phyloP scores from a whole-genome alignment of 2,329 filamentous ascomycete genomes.

The Pseudogymnoascus sp. region DNA sequence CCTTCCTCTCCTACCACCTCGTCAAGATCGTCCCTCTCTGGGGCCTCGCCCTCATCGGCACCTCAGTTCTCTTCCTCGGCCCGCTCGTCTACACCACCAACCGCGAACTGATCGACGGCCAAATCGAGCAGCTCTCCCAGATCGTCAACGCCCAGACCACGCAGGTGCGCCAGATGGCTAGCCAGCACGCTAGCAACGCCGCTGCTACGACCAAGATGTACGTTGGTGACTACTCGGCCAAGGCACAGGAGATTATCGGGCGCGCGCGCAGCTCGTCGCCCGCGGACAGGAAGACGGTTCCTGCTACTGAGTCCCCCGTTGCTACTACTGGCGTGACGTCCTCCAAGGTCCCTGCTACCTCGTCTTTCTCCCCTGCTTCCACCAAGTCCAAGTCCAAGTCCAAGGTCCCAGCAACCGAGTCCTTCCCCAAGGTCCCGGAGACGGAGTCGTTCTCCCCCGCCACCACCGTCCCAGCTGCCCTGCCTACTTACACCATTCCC shows the following conservation, averaged over 20 bases:
- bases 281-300: slow-evolving; percentile 13
- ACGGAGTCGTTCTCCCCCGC: neutral
- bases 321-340: neutral
- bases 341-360: neutral
- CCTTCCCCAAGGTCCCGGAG: neutral
- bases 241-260: slow-evolving; percentile 58
- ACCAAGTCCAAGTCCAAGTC: neutral
- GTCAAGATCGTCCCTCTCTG: slow-evolving; percentile 65
- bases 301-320: neutral
- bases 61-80: slow-evolving; percentile 52
- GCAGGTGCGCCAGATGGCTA: slow-evolving; percentile 54
- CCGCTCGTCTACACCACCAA: slow-evolving; percentile 61
- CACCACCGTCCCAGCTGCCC: neutral
- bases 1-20: slow-evolving; percentile 61
- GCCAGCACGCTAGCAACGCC: slow-evolving; percentile 57
- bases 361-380: neutral
- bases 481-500: neutral
- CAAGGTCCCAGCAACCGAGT: neutral
- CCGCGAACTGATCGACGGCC: slow-evolving; percentile 61
- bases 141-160: slow-evolving; percentile 55
- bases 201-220: slow-evolving; percentile 60
- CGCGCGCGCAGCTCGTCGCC: slow-evolving; percentile 31
- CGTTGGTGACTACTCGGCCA: slow-evolving; percentile 59
- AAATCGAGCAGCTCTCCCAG: slow-evolving; percentile 51
- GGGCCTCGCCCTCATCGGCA: slow-evolving; percentile 56